A percentile compares a stretch with the other conserved stretches of the same genome.
phyloP scores from a whole-genome alignment of 768 basidiomycete genomes.

The Leccinellum rugosiceps region DNA sequence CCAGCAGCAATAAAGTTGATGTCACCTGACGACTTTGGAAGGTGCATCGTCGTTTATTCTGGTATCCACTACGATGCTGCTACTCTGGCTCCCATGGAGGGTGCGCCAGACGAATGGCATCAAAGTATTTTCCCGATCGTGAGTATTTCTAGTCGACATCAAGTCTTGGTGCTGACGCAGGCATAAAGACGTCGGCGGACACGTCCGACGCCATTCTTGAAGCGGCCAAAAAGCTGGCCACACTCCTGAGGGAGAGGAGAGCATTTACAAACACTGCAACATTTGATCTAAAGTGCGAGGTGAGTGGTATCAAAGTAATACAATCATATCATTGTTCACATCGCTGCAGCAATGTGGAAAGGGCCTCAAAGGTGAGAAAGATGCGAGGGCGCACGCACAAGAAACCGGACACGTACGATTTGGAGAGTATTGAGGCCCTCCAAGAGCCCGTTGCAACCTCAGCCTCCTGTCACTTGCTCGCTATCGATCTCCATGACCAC shows the following conservation, averaged over 20 bases:
- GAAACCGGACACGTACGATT: conserved; percentile 83
- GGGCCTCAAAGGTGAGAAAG: conserved; percentile 92
- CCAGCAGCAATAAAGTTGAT: background rate
- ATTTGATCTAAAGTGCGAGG: conserved; percentile 88
- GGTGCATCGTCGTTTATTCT: conserved; percentile 84
- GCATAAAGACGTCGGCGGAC: conserved; percentile 26
- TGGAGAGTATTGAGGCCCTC: conserved; percentile 66
- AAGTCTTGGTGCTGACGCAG: conserved; percentile 23
- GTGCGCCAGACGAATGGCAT: conserved; percentile 85
- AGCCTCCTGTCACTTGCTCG: conserved; percentile 26
- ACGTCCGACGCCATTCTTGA: conserved; percentile 53
- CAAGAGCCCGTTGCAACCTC: background rate
- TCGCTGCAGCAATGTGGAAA: conserved; percentile 64
- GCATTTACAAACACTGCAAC: conserved; percentile 91
- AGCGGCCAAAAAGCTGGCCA: conserved; percentile 71
- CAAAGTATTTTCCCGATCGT: conserved; percentile 76
- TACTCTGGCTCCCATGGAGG: conserved; percentile 71
- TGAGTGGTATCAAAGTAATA: conserved; percentile 30
- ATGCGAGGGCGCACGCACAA: conserved; percentile 82
- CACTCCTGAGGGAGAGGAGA: conserved; percentile 66
- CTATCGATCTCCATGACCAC: conserved; percentile 72
- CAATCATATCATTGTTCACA: conserved; percentile 4
- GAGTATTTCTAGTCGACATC: conserved; percentile 16
- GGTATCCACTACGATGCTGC: conserved; percentile 97
- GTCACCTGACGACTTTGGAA: conserved; percentile 21